Evolutionary conservation across 495 filamentous ascomycete species (phyloP).

Genomic region (Sordaria brevicollis): DNA sequence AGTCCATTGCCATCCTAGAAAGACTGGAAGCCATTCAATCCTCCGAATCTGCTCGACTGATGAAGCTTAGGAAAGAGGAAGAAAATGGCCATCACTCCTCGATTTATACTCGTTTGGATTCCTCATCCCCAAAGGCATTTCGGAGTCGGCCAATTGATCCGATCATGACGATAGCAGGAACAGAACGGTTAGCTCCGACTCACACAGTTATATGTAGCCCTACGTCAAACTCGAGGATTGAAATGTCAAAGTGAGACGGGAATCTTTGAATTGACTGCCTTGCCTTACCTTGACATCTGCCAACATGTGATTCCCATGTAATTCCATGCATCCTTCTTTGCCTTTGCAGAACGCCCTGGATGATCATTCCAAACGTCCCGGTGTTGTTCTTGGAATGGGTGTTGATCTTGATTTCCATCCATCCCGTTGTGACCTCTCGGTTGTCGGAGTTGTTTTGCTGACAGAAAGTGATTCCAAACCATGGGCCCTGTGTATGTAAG

Average conservation of each 20-base stretch:
- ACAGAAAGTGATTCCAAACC: neutral
- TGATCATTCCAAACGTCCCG: neutral
- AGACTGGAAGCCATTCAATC: too few relatives aligned
- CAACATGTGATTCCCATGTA: neutral
- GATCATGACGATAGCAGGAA: neutral
- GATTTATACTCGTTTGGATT: too few relatives aligned
- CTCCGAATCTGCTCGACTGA: too few relatives aligned
- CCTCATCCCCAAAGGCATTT: neutral
- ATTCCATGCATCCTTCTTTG: neutral
- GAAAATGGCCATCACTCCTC: too few relatives aligned
- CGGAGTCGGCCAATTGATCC: neutral
- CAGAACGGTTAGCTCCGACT: neutral
- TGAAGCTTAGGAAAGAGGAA: too few relatives aligned
- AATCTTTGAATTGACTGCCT: neutral
- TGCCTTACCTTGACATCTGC: too few relatives aligned
- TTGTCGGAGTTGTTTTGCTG: neutral
- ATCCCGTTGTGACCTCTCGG: neutral
- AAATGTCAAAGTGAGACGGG: neutral
- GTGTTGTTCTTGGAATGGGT: neutral
- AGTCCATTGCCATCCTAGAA: too few relatives aligned
- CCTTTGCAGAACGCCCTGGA: neutral
- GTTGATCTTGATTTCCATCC: neutral
- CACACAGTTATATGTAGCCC: neutral
- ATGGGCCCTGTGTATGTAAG: neutral
- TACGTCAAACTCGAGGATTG: neutral